Evolutionary conservation across 768 basidiomycete genomes (phyloP).

Genomic region (Boletus insuetus): DNA sequence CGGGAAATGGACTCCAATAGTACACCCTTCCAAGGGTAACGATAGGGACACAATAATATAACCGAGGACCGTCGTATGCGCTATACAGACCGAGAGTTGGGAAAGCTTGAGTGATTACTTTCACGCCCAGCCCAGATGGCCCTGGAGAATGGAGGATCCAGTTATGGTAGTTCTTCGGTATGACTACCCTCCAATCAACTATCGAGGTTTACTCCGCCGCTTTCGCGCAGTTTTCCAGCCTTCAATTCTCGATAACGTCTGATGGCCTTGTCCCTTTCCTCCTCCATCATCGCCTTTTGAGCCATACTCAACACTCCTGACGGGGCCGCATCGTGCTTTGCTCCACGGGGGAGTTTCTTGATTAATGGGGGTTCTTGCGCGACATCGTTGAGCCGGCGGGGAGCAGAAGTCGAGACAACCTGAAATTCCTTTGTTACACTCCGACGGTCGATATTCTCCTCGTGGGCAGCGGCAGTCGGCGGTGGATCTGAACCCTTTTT

Average conservation of each 20-base stretch:
- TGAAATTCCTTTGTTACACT: constrained; percentile 46
- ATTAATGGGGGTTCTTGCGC: constrained; percentile 66
- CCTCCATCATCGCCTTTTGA: constrained; percentile 74
- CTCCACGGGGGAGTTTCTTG: constrained; percentile 52
- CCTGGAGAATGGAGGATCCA: background rate
- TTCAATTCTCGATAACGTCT: constrained; percentile 67
- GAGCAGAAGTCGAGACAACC: constrained; percentile 48
- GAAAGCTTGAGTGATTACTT: background rate
- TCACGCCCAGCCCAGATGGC: background rate
- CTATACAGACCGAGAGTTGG: background rate
- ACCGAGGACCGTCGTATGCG: constrained; percentile 4
- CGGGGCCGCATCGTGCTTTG: constrained; percentile 29
- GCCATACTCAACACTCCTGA: constrained; percentile 63
- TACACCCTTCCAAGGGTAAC: background rate
- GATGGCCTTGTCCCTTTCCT: constrained; percentile 69
- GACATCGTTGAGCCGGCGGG: constrained; percentile 69
- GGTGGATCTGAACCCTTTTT: constrained; percentile 15
- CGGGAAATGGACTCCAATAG: background rate
- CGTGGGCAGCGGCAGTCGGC: constrained; percentile 9
- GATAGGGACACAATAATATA: constrained; percentile 1
- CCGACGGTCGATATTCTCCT: constrained; percentile 19
- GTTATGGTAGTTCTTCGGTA: constrained; percentile 9
- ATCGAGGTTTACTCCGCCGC: constrained; percentile 10
- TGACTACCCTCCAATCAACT: constrained; percentile 3
- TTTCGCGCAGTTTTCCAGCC: constrained; percentile 37